These are phyloP conservation scores for Marchantia polymorpha DNA, from an alignment of 225 moss, liverwort and hornwort species.

Conservation along the genomic window DNA sequence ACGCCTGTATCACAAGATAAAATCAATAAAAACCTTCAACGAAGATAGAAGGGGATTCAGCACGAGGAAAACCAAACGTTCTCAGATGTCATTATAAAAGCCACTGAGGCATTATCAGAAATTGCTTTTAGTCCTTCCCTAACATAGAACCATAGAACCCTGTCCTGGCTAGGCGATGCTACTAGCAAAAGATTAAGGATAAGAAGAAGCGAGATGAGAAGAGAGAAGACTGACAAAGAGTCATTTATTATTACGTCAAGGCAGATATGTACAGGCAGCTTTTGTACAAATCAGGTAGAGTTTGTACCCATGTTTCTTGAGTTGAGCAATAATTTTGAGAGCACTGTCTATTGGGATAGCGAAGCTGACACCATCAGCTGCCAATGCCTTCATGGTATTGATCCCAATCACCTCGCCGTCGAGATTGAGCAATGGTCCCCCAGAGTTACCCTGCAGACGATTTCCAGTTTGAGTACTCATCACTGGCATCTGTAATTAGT, in stretches of 20 bases:
- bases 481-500: neutral
- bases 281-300: neutral
- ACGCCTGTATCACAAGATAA: slow-evolving; percentile 46
- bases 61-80: neutral
- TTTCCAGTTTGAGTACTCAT: too few species aligned
- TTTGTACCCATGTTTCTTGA: slow-evolving; percentile 41
- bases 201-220: too few species aligned
- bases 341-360: slow-evolving; percentile 89
- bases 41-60: too few species aligned
- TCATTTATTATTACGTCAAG: neutral
- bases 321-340: slow-evolving; percentile 57
- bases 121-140: neutral
- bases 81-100: neutral
- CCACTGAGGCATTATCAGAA: neutral
- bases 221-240: too few species aligned
- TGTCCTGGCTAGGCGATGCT: too few species aligned
- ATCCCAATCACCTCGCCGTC: slow-evolving; percentile 96
- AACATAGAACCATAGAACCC: too few species aligned
- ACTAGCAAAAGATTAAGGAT: too few species aligned
- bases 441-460: slow-evolving; percentile 70
- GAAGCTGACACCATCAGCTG: slow-evolving; percentile 93
- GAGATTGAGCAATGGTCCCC: slow-evolving; percentile 84
- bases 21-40: neutral
- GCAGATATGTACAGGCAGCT: neutral
- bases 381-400: slow-evolving; percentile 84